Evolutionary conservation across 2,329 filamentous ascomycete species (phyloP), one percentile per base, ranked within the genome.

Genomic region (Curvularia lunata): DNA sequence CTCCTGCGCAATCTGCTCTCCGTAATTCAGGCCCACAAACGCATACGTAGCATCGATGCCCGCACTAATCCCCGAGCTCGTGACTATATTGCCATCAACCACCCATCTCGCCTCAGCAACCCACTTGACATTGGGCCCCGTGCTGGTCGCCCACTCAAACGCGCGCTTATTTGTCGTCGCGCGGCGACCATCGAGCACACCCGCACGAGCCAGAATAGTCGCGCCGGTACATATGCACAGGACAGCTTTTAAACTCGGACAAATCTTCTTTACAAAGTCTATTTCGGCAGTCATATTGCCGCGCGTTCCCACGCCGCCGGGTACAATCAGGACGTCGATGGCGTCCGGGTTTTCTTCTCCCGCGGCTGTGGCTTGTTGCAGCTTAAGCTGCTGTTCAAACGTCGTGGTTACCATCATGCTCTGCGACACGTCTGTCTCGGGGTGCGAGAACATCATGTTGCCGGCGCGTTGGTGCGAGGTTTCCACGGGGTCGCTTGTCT

Each of bases 201-300:
- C 87, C 0, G 86, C 77, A 28, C 77, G 75, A 0, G 86, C 87
- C 0, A 84, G 80, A 2, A 88, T 72, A 1, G 81, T 81, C 0
- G 85, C 79, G 0, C 88, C 88, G 0, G 86, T 90, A 71, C 88
- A 91, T 1, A 91, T 80, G 0, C 85, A 87, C 37, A 90, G 78
- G 18, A 89, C 67, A 53, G 84, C 82, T 59, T 83, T 63, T 7
- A 88, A 71, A 19, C 70, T 71, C 0, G 84, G 83, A 64, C 80
- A 85, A 23, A 75, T 73, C 0, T 72, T 70, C 28, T 71, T 68
- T 28, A 87, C 76, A 52, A 83, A 88, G 0, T 79, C 75, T 6
- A 83, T 75, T 2, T 80, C 76, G 2, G 71, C 62, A 0, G 59
- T 58, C 34, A 67, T 55, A 1, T 74, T 64, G 13, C 62, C 65